Percentiles rank a stretch among this genome's conserved stretches.
phyloP scores from a whole-genome alignment of 768 basidiomycete species.

The Mycena albidolilacea region DNA sequence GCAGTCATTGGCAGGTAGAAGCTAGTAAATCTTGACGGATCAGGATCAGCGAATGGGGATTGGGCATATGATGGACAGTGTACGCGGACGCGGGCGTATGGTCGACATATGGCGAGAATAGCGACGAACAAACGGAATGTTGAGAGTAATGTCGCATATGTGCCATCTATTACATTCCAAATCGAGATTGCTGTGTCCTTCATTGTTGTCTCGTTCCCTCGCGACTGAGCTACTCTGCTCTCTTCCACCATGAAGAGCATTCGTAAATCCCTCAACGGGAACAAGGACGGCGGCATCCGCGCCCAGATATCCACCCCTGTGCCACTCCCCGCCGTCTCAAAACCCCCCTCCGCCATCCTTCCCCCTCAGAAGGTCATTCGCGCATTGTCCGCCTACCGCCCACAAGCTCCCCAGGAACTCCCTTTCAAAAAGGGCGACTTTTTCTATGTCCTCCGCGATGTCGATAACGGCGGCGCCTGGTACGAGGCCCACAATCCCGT shows the following conservation, averaged over 20 bases:
- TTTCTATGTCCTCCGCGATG: slow-evolving; percentile 93
- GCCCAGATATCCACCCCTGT: slow-evolving; percentile 81
- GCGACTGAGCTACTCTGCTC: slow-evolving; percentile 40
- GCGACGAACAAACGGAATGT: background rate
- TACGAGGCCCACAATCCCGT: slow-evolving; percentile 97
- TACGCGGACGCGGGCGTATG: background rate
- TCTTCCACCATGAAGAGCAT: slow-evolving; percentile 79
- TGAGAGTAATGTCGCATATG: too few species aligned
- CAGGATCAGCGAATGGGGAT: slow-evolving; percentile 10
- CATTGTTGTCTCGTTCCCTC: slow-evolving; percentile 34
- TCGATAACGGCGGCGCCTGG: slow-evolving; percentile 71
- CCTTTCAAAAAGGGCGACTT: slow-evolving; percentile 96
- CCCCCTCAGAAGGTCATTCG: slow-evolving; percentile 98
- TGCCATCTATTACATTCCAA: background rate
- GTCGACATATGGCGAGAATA: background rate
- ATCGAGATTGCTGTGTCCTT: background rate
- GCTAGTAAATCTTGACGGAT: slow-evolving; percentile 1
- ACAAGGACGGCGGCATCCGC: slow-evolving; percentile 62
- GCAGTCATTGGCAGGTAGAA: background rate
- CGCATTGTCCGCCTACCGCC: slow-evolving; percentile 76
- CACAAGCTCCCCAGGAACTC: slow-evolving; percentile 86
- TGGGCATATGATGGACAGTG: background rate
- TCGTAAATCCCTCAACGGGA: slow-evolving; percentile 82
- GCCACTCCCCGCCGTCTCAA: slow-evolving; percentile 77
- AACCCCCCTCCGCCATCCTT: slow-evolving; percentile 76